These are phyloP conservation scores for Acer saccharum DNA, from an alignment of 345 rosid species.

Conservation along the genomic window DNA sequence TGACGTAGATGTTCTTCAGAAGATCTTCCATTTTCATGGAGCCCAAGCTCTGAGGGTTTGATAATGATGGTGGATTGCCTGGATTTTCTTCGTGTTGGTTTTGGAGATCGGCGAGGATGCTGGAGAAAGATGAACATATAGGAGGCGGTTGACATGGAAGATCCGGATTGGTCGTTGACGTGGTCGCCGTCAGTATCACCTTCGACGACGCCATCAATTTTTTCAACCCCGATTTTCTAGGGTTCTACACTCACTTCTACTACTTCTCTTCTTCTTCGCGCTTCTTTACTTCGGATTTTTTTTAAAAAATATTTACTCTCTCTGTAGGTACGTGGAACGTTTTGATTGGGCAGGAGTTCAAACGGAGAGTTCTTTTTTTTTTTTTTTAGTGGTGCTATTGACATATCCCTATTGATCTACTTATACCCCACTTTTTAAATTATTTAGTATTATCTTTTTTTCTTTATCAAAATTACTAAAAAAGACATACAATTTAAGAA, in stretches of 20 bases:
- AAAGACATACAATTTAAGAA: no score
- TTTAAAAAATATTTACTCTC: not conserved
- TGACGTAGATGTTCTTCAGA: constrained; percentile 47
- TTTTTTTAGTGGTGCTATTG: no score
- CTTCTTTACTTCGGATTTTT: not conserved
- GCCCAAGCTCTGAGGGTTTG: constrained; percentile 9
- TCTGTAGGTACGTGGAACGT: not conserved
- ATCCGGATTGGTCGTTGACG: constrained; percentile 50
- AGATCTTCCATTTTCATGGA: constrained; percentile 53
- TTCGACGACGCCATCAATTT: constrained; percentile 51
- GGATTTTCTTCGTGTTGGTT: constrained; percentile 19
- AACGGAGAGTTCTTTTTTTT: no score
- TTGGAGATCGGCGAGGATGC: constrained; percentile 54
- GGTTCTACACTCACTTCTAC: not conserved
- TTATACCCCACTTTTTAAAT: no score
- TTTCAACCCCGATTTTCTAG: not conserved
- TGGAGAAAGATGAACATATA: constrained; percentile 43
- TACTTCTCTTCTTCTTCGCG: constrained; percentile 1
- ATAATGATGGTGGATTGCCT: not conserved
- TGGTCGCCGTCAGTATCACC: constrained; percentile 34
- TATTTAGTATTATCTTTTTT: no score
- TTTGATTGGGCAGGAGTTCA: not conserved
- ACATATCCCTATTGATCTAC: no score
- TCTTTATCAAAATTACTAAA: no score
- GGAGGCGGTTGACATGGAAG: constrained; percentile 48